Base-by-base conservation (phyloP, 345 rosid species). In the Crucihimalaya himalaica region DNA sequence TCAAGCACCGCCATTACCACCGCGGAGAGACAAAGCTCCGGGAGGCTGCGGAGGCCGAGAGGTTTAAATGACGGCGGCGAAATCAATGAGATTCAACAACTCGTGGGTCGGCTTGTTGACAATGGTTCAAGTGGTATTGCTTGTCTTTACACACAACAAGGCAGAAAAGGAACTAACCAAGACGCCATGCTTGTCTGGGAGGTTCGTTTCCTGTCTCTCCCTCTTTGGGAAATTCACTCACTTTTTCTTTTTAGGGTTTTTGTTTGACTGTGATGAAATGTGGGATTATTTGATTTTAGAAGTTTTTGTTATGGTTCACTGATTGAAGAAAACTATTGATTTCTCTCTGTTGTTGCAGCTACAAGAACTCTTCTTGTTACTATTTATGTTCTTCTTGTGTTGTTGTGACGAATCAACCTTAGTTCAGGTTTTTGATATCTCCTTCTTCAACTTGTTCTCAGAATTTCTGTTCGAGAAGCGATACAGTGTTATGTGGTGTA, bases 121-220 rank as follows among this genome's bases (percentile, higher is more conserved):
- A 93, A 86, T 75, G 89, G 87, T 71, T 80, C 91, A 29, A 87
- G 83, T 74, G 81, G 82, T 5, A 79, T 46, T 47, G 91, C 94
- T 23, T 85, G 91, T 89, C 79, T 93, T 72, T 79, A 93, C 35
- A 90, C 98, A 45, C 97, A 90, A 16, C 98, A 93, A 79, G 98
- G 98, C 53, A 91, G 78, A 80, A 93, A 93, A 79, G 98, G 98
- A 32, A 89, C 92, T 63, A 93, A 93, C 81, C 98, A 93, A 85
- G 98, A 93, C 71, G 91, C 98, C 83, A 93, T 93, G 97, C 79
- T 93, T 77, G 87, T 89, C 77, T 91, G 94, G 97, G 94, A 92
- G 98, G 98, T 92, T 76, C 37, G 86, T 74, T 74, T 35, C 39
- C 13, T 35, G 37, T 34, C 37, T 34, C 37, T 34, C 37, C 2